A percentile compares a stretch with the other conserved stretches of the same genome.
phyloP scores from a whole-genome alignment of 1,284 basidiomycete species.

The Chondrostereum purpureum region DNA sequence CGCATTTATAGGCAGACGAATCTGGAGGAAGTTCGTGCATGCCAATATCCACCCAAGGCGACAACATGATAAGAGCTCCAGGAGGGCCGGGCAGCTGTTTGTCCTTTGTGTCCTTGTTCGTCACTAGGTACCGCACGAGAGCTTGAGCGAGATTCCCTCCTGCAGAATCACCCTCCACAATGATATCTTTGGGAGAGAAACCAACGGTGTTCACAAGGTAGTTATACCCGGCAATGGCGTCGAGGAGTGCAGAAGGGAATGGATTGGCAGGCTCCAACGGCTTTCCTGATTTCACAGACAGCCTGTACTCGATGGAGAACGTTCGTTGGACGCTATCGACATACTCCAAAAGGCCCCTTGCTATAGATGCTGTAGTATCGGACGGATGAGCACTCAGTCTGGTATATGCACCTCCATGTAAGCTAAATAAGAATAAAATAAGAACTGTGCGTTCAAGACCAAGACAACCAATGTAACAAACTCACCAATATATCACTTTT shows the following conservation, averaged over 20 bases:
- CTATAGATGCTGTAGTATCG: conserved; percentile 25
- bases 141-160: conserved; percentile 68
- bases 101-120: conserved; percentile 27
- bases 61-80: conserved; percentile 45
- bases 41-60: conserved; percentile 53
- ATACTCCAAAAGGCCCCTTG: conserved; percentile 30
- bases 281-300: conserved; percentile 29
- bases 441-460: not conserved
- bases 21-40: conserved; percentile 25
- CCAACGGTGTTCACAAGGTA: conserved; percentile 48
- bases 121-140: conserved; percentile 43
- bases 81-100: conserved; percentile 35
- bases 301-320: conserved; percentile 44
- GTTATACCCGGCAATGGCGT: conserved; percentile 54
- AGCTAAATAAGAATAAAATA: conserved; percentile 10
- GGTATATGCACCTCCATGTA: conserved; percentile 47
- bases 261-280: conserved; percentile 32
- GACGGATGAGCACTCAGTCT: conserved; percentile 37
- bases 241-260: conserved; percentile 59
- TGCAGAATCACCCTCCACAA: conserved; percentile 66
- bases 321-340: conserved; percentile 33
- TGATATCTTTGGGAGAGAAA: conserved; percentile 49
- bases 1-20: conserved; percentile 27
- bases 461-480: not conserved
- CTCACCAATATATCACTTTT: conserved; percentile 36